Evolutionary conservation across 768 basidiomycete species (phyloP).

Genomic region (Phlegmacium glaucopus): DNA sequence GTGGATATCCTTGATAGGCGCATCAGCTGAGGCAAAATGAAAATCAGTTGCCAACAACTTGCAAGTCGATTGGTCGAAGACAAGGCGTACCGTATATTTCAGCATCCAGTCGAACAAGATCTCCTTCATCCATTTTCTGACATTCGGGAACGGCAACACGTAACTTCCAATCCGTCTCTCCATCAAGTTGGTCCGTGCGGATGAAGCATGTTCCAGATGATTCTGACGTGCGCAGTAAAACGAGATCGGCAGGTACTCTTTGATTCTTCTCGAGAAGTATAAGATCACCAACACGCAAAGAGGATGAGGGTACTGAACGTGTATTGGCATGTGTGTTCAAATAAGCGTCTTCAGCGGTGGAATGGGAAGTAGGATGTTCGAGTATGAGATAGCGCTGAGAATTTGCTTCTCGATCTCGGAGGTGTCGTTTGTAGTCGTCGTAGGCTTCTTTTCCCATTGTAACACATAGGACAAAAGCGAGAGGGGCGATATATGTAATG

Average conservation of each 20-base stretch:
- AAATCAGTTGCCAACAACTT: not conserved
- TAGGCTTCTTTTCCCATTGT: slow-evolving; percentile 99
- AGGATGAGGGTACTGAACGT: slow-evolving; percentile 82
- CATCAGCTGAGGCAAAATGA: slow-evolving; percentile 68
- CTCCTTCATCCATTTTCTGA: slow-evolving; percentile 62
- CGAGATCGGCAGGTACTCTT: slow-evolving; percentile 91
- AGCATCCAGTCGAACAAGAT: slow-evolving; percentile 69
- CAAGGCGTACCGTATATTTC: slow-evolving; percentile 76
- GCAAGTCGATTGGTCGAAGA: not conserved
- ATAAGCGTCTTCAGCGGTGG: slow-evolving; percentile 39
- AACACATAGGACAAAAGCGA: slow-evolving; percentile 91
- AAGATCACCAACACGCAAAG: slow-evolving; percentile 87
- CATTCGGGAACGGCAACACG: slow-evolving; percentile 83
- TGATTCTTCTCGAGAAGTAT: slow-evolving; percentile 95
- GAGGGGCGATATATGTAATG: slow-evolving; percentile 91
- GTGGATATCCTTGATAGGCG: slow-evolving; percentile 96
- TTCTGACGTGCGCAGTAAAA: slow-evolving; percentile 86
- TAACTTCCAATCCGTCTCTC: slow-evolving; percentile 99
- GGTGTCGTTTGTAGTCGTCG: slow-evolving; percentile 94
- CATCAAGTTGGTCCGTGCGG: slow-evolving; percentile 95
- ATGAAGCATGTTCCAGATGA: slow-evolving; percentile 94
- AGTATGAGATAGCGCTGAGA: slow-evolving; percentile 87
- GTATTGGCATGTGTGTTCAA: slow-evolving; percentile 50
- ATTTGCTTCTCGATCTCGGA: slow-evolving; percentile 92
- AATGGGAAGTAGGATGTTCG: slow-evolving; percentile 42